Conservation (phyloP, 2,329 filamentous ascomycete genomes). For the Fusarium sp. region DNA sequence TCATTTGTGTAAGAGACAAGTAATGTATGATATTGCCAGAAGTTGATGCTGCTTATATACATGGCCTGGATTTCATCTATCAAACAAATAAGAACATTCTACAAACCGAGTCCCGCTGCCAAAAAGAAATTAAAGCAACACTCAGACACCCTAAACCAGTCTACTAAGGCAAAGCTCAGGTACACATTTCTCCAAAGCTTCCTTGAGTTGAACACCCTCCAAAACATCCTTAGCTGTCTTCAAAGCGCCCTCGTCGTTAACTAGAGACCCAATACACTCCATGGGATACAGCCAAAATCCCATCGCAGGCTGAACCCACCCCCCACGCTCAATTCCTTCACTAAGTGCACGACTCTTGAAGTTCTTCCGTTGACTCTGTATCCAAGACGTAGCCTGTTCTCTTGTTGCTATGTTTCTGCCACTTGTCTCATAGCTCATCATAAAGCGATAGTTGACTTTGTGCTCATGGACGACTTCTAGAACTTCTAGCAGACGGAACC, state of each 20-base stretch:
- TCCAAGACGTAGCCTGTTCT: background rate
- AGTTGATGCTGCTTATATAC: background rate
- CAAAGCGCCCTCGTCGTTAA: rapidly evolving
- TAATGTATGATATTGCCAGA: background rate
- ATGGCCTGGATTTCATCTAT: background rate
- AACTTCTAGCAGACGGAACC: background rate
- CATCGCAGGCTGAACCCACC: background rate
- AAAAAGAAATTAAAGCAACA: background rate
- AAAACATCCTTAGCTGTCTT: background rate
- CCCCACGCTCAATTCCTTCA: background rate
- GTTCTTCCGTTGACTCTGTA: background rate
- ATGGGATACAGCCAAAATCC: background rate
- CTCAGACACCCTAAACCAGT: background rate
- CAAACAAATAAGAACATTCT: background rate
- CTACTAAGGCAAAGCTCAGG: background rate
- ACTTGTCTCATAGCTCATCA: background rate
- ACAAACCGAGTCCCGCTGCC: rapidly evolving
- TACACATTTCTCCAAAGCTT: background rate
- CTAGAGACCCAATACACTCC: background rate
- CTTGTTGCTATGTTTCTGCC: background rate
- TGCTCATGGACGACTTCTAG: background rate
- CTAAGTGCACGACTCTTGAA: background rate
- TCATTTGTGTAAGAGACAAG: slow-evolving; percentile 1
- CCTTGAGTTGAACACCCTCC: background rate
- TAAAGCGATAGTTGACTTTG: background rate